These are phyloP conservation scores for Raffaelea albimanens DNA, from an alignment of 2,329 filamentous ascomycete species.

Conservation along the genomic window DNA sequence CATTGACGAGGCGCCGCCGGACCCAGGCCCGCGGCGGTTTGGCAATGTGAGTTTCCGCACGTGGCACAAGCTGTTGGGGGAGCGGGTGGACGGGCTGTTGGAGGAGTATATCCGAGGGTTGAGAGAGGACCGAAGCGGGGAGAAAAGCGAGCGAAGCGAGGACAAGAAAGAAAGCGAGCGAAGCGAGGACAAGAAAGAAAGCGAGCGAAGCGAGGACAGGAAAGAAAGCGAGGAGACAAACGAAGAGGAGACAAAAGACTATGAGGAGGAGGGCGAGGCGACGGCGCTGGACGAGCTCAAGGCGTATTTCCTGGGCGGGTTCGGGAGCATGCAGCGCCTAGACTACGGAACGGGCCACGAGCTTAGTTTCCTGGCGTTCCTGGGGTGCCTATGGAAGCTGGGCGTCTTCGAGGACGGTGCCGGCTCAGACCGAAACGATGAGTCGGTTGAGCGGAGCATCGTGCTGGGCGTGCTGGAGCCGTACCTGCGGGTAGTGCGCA, in stretches of 20 bases:
- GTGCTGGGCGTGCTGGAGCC: conserved; percentile 76
- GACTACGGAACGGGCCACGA: conserved; percentile 98
- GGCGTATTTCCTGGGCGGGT: conserved; percentile 73
- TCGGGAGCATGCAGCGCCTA: conserved; percentile 79
- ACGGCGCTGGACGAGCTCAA: conserved; percentile 53
- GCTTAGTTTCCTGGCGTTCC: conserved; percentile 84
- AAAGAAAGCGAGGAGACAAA: neutral
- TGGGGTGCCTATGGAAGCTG: conserved; percentile 86
- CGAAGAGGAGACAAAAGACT: neutral
- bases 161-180: conserved; percentile 12
- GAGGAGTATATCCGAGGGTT: conserved; percentile 40
- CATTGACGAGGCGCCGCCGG: conserved; percentile 71
- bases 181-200: conserved; percentile 9
- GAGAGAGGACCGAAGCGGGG: conserved; percentile 4
- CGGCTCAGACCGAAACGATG: conserved; percentile 20
- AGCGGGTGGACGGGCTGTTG: conserved; percentile 46
- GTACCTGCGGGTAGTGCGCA: conserved; percentile 73
- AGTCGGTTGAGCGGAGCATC: conserved; percentile 64
- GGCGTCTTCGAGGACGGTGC: conserved; percentile 56
- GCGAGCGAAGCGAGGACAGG: conserved; percentile 17
- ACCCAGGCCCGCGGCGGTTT: conserved; percentile 78
- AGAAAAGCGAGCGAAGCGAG: conserved; percentile 17
- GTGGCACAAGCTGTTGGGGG: conserved; percentile 66
- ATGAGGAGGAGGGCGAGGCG: conserved; percentile 30
- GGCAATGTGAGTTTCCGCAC: conserved; percentile 84